A percentile compares a stretch with the other conserved stretches of the same genome.
Evolutionary conservation across 2,329 filamentous ascomycete species (phyloP).

Genomic region (Mariannaea elegans): DNA sequence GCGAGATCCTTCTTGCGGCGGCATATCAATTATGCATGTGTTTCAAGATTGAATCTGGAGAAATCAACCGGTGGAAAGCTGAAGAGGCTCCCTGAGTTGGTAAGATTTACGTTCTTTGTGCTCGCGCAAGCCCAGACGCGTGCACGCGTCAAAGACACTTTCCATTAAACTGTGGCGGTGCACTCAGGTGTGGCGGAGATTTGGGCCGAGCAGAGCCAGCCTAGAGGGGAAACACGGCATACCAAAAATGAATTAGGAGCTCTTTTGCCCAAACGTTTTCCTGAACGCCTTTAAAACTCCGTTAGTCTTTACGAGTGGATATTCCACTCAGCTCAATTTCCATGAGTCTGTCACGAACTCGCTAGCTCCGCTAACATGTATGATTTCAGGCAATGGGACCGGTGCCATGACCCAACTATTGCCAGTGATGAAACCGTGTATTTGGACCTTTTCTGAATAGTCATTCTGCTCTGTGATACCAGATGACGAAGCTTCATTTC

Average conservation of each 20-base stretch:
- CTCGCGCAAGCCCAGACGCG: constrained; percentile 24
- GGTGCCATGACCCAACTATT: constrained; percentile 18
- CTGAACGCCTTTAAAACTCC: no score
- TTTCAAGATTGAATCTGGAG: constrained; percentile 26
- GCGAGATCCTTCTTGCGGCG: constrained; percentile 37
- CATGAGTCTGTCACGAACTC: background rate
- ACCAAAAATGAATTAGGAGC: no score
- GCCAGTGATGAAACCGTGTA: constrained; percentile 7
- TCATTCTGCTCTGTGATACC: background rate
- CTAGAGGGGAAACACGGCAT: no score
- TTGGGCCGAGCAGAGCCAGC: no score
- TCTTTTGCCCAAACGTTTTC: no score
- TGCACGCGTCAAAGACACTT: background rate
- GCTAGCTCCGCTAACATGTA: background rate
- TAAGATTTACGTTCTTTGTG: background rate
- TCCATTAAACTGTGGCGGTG: background rate
- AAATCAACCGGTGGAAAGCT: background rate
- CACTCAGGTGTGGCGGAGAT: background rate
- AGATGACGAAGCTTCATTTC: constrained; percentile 5
- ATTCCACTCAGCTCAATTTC: no score
- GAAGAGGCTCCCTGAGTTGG: background rate
- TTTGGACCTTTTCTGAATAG: no score
- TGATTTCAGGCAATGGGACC: constrained; percentile 2
- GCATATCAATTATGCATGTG: constrained; percentile 20
- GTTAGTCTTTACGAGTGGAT: no score